Base-by-base conservation (phyloP, 2,329 filamentous ascomycete genomes). In the Talaromyces sp. region DNA sequence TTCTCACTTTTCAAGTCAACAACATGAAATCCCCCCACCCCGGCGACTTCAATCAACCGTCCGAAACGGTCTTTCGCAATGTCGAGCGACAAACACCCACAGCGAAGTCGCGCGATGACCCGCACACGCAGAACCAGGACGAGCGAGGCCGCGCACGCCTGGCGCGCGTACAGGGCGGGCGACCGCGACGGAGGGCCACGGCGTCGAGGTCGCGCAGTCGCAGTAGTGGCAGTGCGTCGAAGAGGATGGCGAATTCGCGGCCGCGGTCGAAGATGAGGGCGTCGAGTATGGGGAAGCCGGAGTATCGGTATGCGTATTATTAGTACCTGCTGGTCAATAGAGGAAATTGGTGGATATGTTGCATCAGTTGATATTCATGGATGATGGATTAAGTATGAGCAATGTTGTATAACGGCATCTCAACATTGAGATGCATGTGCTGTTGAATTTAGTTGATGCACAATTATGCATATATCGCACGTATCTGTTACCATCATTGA, bases 261-360 rank as follows among this genome's bases (percentile, higher is more conserved):
- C 50, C 57, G 29, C 32, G 57, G 61, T 59, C 54, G 24, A 60
- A 60, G 61, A 62, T 59, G 61, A 50, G 61, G 50, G 29, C 29
- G 21, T 59, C 59, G 38, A 62, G 61, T 55, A 43, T 48, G 31
- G 61, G 61, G 54, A 62, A 60, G 61, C 61, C 61, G 38, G 57
- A 62, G 35, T 60, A 60, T 43, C 21, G 50, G 54, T 59, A 53
- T 60, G 54, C 57, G 38, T 62, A 62, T 60, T 62, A 59, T 19
- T 59, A 55, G 12, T 29, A 29, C 6, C 27, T 26, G 26, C 5
- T 26, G 26, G n/a, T n/a, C n/a, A n/a, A n/a, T n/a, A n/a, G n/a
- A n/a, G n/a, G n/a, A n/a, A n/a, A n/a, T n/a, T n/a, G n/a, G n/a
- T n/a, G n/a, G n/a, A n/a, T n/a, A n/a, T n/a, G n/a, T n/a, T n/a